Conservation (phyloP, 257 asterid genomes). For the Salvia hispanica region DNA sequence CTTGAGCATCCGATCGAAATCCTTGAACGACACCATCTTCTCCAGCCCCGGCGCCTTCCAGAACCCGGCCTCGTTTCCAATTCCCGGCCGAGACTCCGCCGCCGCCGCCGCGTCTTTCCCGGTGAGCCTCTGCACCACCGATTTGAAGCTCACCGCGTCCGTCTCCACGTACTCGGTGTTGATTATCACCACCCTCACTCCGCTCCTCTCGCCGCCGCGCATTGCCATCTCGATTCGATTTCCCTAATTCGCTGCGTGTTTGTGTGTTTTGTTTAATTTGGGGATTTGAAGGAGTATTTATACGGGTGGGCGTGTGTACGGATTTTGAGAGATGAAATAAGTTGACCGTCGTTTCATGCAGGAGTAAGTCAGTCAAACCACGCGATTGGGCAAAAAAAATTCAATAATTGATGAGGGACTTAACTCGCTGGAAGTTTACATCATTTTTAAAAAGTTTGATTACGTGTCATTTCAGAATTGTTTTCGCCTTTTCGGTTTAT, state of each 20-base stretch:
- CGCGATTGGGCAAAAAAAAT: slow-evolving; percentile 17
- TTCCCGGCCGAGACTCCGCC: slow-evolving; percentile 2
- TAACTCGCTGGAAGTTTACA: slow-evolving; percentile 34
- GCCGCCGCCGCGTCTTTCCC: slow-evolving; percentile 49
- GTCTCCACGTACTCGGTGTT: slow-evolving; percentile 65
- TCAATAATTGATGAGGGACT: no score
- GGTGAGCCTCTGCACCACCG: slow-evolving; percentile 70
- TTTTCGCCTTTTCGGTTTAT: no score
- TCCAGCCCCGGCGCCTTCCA: slow-evolving; percentile 26
- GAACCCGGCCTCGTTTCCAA: background rate
- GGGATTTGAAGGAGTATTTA: slow-evolving; percentile 20
- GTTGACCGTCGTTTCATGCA: slow-evolving; percentile 50
- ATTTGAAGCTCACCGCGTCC: slow-evolving; percentile 63
- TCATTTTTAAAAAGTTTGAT: background rate
- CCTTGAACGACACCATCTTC: slow-evolving; percentile 44
- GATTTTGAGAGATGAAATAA: slow-evolving; percentile 37
- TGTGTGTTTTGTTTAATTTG: slow-evolving; percentile 1
- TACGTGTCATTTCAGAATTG: background rate
- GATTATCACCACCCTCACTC: slow-evolving; percentile 62
- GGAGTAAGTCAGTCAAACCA: slow-evolving; percentile 52
- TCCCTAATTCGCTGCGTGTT: background rate
- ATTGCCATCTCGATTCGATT: slow-evolving; percentile 5
- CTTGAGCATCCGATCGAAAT: slow-evolving; percentile 48
- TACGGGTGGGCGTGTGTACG: slow-evolving; percentile 29
- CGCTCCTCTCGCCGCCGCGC: slow-evolving; percentile 27